Evolutionary conservation across 1,284 basidiomycete genomes (phyloP).

Genomic region (Heterobasidion parviporum): DNA sequence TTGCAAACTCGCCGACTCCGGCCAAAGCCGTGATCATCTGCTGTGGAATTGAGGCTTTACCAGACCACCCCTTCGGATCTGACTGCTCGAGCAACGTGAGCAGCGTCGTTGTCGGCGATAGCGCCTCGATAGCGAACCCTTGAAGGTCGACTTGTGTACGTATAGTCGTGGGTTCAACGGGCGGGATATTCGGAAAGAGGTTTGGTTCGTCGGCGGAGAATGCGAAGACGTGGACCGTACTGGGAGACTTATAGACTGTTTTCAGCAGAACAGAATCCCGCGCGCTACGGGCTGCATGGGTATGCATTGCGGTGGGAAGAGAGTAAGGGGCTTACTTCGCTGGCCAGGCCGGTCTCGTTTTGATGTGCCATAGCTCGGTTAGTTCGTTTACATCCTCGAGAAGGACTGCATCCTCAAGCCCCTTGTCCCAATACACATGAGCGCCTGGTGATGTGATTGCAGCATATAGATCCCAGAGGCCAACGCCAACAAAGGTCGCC

Average conservation of each 20-base stretch:
- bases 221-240: conserved; percentile 91
- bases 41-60: conserved; percentile 88
- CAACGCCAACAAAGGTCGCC: conserved; percentile 94
- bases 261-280: conserved; percentile 88
- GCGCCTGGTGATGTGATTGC: conserved; percentile 82
- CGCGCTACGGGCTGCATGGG: conserved; percentile 42
- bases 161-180: conserved; percentile 69
- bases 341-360: conserved; percentile 86
- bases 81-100: conserved; percentile 95
- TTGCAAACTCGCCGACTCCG: conserved; percentile 89
- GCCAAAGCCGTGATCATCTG: conserved; percentile 86
- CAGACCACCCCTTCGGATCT: conserved; percentile 95
- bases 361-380: conserved; percentile 88
- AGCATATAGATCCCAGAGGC: conserved; percentile 94
- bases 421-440: conserved; percentile 83
- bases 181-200: conserved; percentile 77
- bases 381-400: conserved; percentile 90
- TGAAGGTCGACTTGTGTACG: conserved; percentile 93
- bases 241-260: conserved; percentile 96
- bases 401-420: conserved; percentile 77
- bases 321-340: conserved; percentile 57
- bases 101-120: conserved; percentile 93
- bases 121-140: conserved; percentile 94
- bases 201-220: conserved; percentile 90
- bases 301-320: conserved; percentile 2